Conservation (phyloP, 1,284 basidiomycete species). For the Leccinum holopus region DNA sequence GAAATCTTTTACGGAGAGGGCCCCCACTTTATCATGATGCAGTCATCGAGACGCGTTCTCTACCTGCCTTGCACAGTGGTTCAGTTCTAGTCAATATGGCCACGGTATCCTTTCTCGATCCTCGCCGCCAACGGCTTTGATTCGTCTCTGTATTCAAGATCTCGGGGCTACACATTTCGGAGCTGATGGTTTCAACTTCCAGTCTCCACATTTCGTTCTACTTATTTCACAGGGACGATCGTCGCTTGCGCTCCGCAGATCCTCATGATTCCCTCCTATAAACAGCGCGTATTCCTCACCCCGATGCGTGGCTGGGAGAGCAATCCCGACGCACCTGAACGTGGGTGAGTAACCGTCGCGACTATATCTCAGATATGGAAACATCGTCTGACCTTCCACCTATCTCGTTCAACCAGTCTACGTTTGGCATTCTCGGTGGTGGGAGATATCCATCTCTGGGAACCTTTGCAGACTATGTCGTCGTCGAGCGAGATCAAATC, state of each 20-base stretch:
- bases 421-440: constrained; percentile 64
- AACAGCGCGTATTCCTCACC: constrained; percentile 67
- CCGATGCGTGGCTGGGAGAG: constrained; percentile 54
- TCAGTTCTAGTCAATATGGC: constrained; percentile 65
- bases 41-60: constrained; percentile 45
- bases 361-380: neutral
- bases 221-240: no score
- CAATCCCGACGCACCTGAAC: constrained; percentile 59
- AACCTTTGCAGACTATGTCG: constrained; percentile 76
- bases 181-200: no score
- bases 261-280: constrained; percentile 54
- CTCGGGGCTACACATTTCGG: no score
- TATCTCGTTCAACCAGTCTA: constrained; percentile 25
- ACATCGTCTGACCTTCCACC: neutral
- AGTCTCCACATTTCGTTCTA: no score
- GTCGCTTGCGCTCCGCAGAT: constrained; percentile 34
- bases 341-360: constrained; percentile 17
- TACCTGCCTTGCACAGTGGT: constrained; percentile 51
- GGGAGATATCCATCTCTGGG: constrained; percentile 54
- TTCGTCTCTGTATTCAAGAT: no score
- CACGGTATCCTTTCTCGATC: constrained; percentile 39
- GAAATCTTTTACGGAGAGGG: constrained; percentile 33
- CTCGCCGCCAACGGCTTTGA: constrained; percentile 22
- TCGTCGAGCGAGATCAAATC: constrained; percentile 69
- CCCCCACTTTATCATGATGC: constrained; percentile 52